Percentiles rank a stretch among this genome's conserved stretches.
Evolutionary conservation across 2,329 filamentous ascomycete genomes (phyloP).

Genomic region (Aschersonia sp.): DNA sequence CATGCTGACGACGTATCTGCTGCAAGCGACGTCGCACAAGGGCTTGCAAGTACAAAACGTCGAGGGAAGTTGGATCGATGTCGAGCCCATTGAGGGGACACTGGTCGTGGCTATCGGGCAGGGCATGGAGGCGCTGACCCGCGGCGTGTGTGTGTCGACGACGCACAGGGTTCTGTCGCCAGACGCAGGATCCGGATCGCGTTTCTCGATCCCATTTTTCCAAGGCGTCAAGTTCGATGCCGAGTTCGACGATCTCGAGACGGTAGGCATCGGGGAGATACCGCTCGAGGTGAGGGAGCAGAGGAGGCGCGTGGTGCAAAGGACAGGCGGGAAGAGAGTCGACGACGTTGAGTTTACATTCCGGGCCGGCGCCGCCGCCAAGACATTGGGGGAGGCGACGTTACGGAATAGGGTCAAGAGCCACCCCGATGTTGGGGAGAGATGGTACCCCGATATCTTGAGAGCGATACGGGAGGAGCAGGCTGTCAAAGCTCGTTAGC

Average conservation of each 20-base stretch:
- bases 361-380: constrained; percentile 49
- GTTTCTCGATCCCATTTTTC: constrained; percentile 78
- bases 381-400: constrained; percentile 67
- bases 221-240: constrained; percentile 72
- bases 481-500: constrained; percentile 8
- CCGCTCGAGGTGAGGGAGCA: constrained; percentile 50
- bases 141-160: constrained; percentile 68
- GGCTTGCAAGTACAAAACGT: constrained; percentile 78
- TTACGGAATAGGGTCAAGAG: constrained; percentile 75
- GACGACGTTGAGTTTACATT: constrained; percentile 86
- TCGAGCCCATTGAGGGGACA: constrained; percentile 59
- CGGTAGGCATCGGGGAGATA: constrained; percentile 38
- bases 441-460: constrained; percentile 59
- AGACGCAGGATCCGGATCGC: constrained; percentile 49
- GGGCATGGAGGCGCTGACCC: constrained; percentile 72
- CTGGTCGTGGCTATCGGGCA: constrained; percentile 82
- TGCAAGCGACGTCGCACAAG: constrained; percentile 63
- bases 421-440: constrained; percentile 73
- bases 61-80: constrained; percentile 67
- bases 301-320: constrained; percentile 41
- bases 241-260: constrained; percentile 62
- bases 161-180: constrained; percentile 77
- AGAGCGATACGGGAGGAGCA: constrained; percentile 44
- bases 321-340: constrained; percentile 35
- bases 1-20: constrained; percentile 69